Percentiles rank a stretch among this genome's conserved stretches.
These are phyloP conservation scores for Nakaseomyces delphensis DNA, from an alignment of 1,139 yeast genomes.

Conservation along the genomic window DNA sequence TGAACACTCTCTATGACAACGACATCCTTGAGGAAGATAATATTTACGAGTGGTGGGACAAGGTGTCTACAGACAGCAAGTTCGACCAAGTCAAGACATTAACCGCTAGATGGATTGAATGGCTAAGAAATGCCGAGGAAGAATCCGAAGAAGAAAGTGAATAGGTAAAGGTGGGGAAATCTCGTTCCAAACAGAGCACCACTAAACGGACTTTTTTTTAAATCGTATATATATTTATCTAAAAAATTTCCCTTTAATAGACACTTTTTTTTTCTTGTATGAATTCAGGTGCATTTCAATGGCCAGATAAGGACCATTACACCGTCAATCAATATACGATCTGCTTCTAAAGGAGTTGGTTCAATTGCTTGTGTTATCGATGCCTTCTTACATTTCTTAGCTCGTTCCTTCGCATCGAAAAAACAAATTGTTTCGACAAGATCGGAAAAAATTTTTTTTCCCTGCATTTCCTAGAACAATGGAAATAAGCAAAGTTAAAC, in stretches of 20 bases:
- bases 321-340: neutral
- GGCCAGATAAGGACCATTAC: no score
- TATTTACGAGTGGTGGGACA: constrained; percentile 75
- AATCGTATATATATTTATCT: neutral
- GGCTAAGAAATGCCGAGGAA: constrained; percentile 86
- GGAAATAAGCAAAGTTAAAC: neutral
- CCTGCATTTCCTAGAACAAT: neutral
- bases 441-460: neutral
- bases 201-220: neutral
- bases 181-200: no score
- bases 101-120: constrained; percentile 67
- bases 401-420: neutral
- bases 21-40: constrained; percentile 78
- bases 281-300: no score
- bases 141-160: constrained; percentile 36
- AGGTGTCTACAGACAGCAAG: constrained; percentile 37
- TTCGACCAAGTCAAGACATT: constrained; percentile 45
- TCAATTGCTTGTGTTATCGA: neutral
- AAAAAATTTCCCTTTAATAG: no score
- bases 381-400: neutral
- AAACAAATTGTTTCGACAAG: neutral
- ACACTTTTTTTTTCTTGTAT: neutral
- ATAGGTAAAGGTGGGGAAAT: no score
- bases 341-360: no score
- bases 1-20: constrained; percentile 63